Evolutionary conservation across 2,329 filamentous ascomycete genomes (phyloP).

Genomic region (Dactylonectria macrodidyma): DNA sequence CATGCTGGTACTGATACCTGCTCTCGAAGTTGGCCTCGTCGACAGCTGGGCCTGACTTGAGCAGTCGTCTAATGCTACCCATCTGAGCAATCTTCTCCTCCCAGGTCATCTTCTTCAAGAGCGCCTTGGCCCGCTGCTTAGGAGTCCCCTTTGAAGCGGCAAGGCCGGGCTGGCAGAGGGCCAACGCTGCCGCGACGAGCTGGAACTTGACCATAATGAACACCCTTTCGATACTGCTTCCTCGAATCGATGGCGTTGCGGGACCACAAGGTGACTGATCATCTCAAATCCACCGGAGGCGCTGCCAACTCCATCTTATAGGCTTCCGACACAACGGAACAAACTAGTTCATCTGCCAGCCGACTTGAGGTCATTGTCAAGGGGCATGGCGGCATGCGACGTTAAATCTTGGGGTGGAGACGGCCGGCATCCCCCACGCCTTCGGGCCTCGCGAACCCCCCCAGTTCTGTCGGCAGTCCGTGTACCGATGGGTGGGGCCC

Average conservation of each 20-base stretch:
- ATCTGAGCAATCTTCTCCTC: conserved; percentile 42
- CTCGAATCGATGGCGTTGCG: neutral
- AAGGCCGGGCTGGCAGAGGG: conserved; percentile 6
- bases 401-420: conserved; percentile 26
- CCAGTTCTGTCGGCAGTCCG: conserved; percentile 21
- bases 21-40: conserved; percentile 38
- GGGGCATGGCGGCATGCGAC: conserved; percentile 30
- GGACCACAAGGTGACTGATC: neutral
- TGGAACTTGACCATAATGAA: conserved; percentile 35
- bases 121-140: conserved; percentile 30
- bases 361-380: conserved; percentile 28
- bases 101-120: conserved; percentile 39
- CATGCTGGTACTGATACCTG: conserved; percentile 35
- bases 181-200: conserved; percentile 26
- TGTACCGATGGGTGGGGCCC: neutral
- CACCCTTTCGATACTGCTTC: neutral
- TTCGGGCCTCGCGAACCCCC: conserved; percentile 35
- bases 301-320: conserved; percentile 20
- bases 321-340: neutral
- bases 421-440: conserved; percentile 15
- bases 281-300: conserved; percentile 1
- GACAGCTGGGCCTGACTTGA: conserved; percentile 28
- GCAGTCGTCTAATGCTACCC: conserved; percentile 36
- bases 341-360: conserved; percentile 7
- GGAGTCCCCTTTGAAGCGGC: conserved; percentile 25